phyloP scores from a whole-genome alignment of 352 stramenopile genomes.

The Globisporangium parvum region DNA sequence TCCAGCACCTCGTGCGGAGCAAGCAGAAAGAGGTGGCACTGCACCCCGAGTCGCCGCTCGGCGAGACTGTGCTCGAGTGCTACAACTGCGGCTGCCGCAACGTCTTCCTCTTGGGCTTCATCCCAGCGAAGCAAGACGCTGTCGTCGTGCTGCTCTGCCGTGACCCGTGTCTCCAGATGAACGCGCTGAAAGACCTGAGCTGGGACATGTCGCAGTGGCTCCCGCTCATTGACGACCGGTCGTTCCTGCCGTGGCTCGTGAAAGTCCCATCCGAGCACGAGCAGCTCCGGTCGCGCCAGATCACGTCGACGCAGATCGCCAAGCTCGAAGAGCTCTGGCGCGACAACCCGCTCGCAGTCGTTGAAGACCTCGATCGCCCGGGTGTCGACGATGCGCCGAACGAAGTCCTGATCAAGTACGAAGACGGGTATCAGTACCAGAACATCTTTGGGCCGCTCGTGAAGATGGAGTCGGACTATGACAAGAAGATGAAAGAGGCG shows the following conservation, averaged over 20 bases:
- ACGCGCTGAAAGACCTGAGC: slow-evolving; percentile 97
- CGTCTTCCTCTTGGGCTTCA: slow-evolving; percentile 98
- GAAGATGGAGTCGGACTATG: slow-evolving; percentile 99
- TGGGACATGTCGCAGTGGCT: slow-evolving; percentile 99
- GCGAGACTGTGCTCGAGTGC: slow-evolving; percentile 97
- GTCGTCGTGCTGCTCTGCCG: slow-evolving; percentile 98
- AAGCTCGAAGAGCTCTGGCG: slow-evolving; percentile 95
- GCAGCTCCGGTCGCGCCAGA: slow-evolving; percentile 91
- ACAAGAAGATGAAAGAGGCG: slow-evolving; percentile 98
- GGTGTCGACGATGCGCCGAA: slow-evolving; percentile 88
- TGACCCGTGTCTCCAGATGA: slow-evolving; percentile 95
- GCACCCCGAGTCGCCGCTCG: slow-evolving; percentile 95
- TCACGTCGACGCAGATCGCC: slow-evolving; percentile 89
- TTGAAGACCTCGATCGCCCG: slow-evolving; percentile 94
- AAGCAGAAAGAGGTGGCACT: slow-evolving; percentile 88
- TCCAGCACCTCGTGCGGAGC: slow-evolving; percentile 96
- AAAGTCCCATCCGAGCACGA: slow-evolving; percentile 91
- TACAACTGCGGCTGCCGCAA: slow-evolving; percentile 99
- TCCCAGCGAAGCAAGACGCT: slow-evolving; percentile 93
- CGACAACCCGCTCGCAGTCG: slow-evolving; percentile 92
- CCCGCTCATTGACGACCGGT: slow-evolving; percentile 96
- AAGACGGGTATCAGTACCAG: slow-evolving; percentile 99
- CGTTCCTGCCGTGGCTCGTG: slow-evolving; percentile 96
- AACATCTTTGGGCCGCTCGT: slow-evolving; percentile 98
- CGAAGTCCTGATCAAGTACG: slow-evolving; percentile 90